Percentiles rank a stretch among this genome's conserved stretches.
phyloP scores from a whole-genome alignment of 108 stramenopile species.

The Mayamaea pseudoterrestris region DNA sequence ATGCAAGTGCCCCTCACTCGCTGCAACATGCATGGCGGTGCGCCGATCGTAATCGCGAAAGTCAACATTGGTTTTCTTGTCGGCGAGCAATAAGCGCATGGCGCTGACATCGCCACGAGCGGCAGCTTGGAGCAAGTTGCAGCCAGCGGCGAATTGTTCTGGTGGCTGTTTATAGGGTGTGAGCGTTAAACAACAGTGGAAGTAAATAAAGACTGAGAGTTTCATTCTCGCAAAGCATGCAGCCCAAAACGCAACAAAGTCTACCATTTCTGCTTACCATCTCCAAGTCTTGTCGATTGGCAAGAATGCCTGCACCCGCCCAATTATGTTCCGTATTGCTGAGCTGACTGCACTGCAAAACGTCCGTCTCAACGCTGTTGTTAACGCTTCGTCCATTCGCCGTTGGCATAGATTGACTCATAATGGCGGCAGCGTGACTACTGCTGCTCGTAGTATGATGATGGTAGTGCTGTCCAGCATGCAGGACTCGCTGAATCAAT shows the following conservation, averaged over 20 bases:
- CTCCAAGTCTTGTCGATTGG: constrained; percentile 35
- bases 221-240: too few species aligned
- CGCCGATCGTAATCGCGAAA: constrained; percentile 86
- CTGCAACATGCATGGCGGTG: constrained; percentile 73
- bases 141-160: constrained; percentile 69
- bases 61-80: constrained; percentile 38
- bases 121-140: constrained; percentile 64
- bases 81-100: constrained; percentile 27
- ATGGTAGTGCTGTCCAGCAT: not conserved
- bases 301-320: constrained; percentile 35
- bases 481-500: not conserved
- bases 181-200: too few species aligned
- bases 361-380: not conserved
- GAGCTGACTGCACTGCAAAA: not conserved
- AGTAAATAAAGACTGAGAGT: too few species aligned
- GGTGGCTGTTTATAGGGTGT: too few species aligned
- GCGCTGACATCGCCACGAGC: constrained; percentile 34
- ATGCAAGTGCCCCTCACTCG: constrained; percentile 70
- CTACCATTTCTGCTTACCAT: too few species aligned
- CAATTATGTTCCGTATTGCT: constrained; percentile 11
- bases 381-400: not conserved
- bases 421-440: not conserved
- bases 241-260: too few species aligned
- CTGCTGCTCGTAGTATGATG: not conserved
- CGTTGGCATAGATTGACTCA: not conserved